A percentile compares a stretch with the other conserved stretches of the same genome.
These are phyloP conservation scores for Stentor roeselii DNA, from an alignment of 73 alveolate species.

Conservation along the genomic window DNA sequence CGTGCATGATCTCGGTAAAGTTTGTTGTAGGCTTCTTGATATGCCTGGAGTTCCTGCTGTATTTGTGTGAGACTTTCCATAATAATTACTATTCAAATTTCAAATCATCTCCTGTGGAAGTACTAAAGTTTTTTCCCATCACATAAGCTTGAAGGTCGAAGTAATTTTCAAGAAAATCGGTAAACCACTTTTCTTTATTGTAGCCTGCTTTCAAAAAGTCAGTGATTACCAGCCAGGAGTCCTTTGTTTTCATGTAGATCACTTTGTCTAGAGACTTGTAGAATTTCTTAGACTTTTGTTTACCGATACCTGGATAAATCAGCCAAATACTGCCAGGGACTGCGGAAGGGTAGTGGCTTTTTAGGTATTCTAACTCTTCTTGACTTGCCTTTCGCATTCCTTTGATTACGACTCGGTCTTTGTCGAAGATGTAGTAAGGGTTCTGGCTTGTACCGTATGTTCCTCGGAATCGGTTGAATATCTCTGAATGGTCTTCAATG, in stretches of 20 bases:
- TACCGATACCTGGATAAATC: constrained; percentile 17
- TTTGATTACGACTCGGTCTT: constrained; percentile 1
- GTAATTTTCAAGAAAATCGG: background rate
- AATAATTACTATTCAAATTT: background rate
- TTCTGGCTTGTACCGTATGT: constrained; percentile 31
- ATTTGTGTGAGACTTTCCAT: too few relatives aligned
- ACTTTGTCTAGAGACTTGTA: background rate
- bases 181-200: background rate
- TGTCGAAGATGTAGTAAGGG: constrained; percentile 24
- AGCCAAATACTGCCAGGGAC: constrained; percentile 33
- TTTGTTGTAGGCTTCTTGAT: too few relatives aligned
- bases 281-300: background rate
- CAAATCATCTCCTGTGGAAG: background rate
- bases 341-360: background rate
- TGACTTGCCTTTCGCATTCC: constrained; percentile 11
- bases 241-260: constrained; percentile 30
- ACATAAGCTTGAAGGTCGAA: background rate
- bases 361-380: constrained; percentile 15
- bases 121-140: background rate
- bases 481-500: constrained; percentile 10
- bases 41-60: too few relatives aligned
- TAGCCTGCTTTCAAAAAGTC: background rate
- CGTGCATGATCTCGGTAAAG: too few relatives aligned
- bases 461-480: constrained; percentile 23
- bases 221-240: constrained; percentile 31